These are phyloP conservation scores for Aphanomyces invadans DNA, from an alignment of 352 stramenopile species.

Conservation along the genomic window DNA sequence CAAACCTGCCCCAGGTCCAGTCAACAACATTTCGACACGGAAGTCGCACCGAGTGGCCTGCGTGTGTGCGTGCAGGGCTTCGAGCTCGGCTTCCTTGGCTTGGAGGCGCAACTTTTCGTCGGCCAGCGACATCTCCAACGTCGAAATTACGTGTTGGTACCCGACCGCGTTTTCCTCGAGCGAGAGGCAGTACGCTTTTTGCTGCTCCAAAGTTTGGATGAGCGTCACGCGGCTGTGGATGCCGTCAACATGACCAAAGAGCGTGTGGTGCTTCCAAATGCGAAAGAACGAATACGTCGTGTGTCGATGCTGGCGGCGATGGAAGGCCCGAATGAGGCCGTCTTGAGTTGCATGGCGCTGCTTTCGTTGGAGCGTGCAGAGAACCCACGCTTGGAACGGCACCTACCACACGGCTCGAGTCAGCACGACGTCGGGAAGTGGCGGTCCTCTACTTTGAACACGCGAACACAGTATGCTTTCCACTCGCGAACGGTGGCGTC, in stretches of 20 bases:
- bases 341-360: conserved; percentile 42
- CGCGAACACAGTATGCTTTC: conserved; percentile 46
- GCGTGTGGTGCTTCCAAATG: conserved; percentile 67
- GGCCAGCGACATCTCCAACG: conserved; percentile 45
- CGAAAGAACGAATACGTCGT: conserved; percentile 75
- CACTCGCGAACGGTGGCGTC: conserved; percentile 49
- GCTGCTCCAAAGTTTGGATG: conserved; percentile 56
- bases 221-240: conserved; percentile 60
- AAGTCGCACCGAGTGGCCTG: conserved; percentile 39
- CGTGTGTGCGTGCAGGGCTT: conserved; percentile 45
- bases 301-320: conserved; percentile 47
- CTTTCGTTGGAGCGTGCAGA: conserved; percentile 35
- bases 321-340: conserved; percentile 59
- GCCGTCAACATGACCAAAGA: conserved; percentile 62
- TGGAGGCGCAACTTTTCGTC: conserved; percentile 48
- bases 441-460: conserved; percentile 35
- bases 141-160: conserved; percentile 54
- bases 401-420: conserved; percentile 23
- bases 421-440: background rate
- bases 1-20: conserved; percentile 31
- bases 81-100: conserved; percentile 60
- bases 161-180: conserved; percentile 49
- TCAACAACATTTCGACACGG: too few species aligned
- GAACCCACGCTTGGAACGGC: conserved; percentile 64
- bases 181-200: conserved; percentile 65